These are phyloP conservation scores for Saccharomyces hybrid DNA, from an alignment of 1,139 yeast genomes.

Conservation along the genomic window DNA sequence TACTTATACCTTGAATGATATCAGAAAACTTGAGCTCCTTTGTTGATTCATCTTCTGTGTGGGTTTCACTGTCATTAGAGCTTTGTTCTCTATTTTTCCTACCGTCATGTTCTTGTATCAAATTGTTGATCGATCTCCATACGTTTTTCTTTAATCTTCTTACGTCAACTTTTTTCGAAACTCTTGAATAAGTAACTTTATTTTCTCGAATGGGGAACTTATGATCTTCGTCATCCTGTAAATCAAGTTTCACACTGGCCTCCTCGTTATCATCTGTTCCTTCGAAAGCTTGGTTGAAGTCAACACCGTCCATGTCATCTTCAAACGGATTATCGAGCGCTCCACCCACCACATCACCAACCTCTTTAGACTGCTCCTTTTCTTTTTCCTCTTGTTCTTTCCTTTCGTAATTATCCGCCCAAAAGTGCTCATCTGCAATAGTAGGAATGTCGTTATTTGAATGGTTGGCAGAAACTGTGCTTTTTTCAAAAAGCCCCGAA, in stretches of 20 bases:
- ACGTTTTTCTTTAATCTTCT: conserved; percentile 70
- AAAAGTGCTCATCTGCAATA: conserved; percentile 59
- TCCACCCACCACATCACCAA: conserved; percentile 22
- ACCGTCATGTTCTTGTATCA: conserved; percentile 12
- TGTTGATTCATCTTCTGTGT: background rate
- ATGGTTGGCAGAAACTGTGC: conserved; percentile 1
- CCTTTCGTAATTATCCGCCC: conserved; percentile 60
- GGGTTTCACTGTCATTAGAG: background rate
- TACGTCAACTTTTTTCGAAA: conserved; percentile 82
- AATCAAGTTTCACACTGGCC: conserved; percentile 6
- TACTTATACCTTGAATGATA: conserved; percentile 44
- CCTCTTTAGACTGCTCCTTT: conserved; percentile 20
- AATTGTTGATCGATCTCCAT: conserved; percentile 51
- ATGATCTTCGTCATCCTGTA: conserved; percentile 36
- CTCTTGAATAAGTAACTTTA: conserved; percentile 61
- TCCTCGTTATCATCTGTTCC: conserved; percentile 30
- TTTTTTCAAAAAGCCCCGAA: conserved; percentile 2
- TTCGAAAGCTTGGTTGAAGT: conserved; percentile 39
- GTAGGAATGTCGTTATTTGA: conserved; percentile 12
- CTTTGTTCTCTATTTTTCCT: background rate
- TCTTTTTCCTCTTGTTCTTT: conserved; percentile 25
- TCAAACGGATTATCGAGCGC: conserved; percentile 27
- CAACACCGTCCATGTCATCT: conserved; percentile 34
- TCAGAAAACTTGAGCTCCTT: conserved; percentile 30
- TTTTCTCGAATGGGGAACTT: conserved; percentile 44